Conservation (phyloP, 192 early-diverging fungal species). For the Coemansia guatemalensis region DNA sequence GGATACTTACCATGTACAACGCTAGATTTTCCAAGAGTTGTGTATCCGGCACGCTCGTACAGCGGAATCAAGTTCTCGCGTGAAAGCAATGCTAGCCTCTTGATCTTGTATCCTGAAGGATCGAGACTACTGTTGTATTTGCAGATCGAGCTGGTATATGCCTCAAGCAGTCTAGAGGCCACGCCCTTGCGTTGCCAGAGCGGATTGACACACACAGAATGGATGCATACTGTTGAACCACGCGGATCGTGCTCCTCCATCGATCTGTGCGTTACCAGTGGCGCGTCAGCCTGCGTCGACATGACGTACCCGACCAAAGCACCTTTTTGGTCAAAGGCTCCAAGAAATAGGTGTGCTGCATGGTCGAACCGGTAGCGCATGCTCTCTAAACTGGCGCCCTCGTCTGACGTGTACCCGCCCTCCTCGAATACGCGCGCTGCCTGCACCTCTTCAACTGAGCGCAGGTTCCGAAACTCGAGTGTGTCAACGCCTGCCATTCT, state of each 20-base stretch:
- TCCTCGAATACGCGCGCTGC: slow-evolving; percentile 22
- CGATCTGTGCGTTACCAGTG: slow-evolving; percentile 61
- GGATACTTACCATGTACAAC: slow-evolving; percentile 58
- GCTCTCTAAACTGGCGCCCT: slow-evolving; percentile 34
- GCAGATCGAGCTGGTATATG: slow-evolving; percentile 51
- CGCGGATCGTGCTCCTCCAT: slow-evolving; percentile 62
- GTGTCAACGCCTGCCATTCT: neutral
- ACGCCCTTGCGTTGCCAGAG: slow-evolving; percentile 58
- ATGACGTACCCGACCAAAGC: slow-evolving; percentile 61
- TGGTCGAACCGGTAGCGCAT: slow-evolving; percentile 34
- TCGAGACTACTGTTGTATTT: slow-evolving; percentile 17
- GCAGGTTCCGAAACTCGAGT: slow-evolving; percentile 16
- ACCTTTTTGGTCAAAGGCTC: slow-evolving; percentile 20
- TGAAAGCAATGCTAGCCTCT: slow-evolving; percentile 58
- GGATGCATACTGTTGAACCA: slow-evolving; percentile 64
- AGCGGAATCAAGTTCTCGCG: slow-evolving; percentile 57
- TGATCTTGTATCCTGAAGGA: slow-evolving; percentile 20
- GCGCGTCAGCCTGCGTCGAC: slow-evolving; percentile 50
- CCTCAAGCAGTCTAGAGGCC: slow-evolving; percentile 52
- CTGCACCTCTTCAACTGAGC: slow-evolving; percentile 17
- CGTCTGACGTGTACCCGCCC: slow-evolving; percentile 27
- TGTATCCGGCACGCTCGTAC: slow-evolving; percentile 66
- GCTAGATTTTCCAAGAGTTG: slow-evolving; percentile 53
- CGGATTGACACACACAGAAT: slow-evolving; percentile 63
- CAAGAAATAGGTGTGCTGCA: slow-evolving; percentile 43